phyloP scores from a whole-genome alignment of 495 filamentous ascomycete species.

The Lentithecium fluviatile region DNA sequence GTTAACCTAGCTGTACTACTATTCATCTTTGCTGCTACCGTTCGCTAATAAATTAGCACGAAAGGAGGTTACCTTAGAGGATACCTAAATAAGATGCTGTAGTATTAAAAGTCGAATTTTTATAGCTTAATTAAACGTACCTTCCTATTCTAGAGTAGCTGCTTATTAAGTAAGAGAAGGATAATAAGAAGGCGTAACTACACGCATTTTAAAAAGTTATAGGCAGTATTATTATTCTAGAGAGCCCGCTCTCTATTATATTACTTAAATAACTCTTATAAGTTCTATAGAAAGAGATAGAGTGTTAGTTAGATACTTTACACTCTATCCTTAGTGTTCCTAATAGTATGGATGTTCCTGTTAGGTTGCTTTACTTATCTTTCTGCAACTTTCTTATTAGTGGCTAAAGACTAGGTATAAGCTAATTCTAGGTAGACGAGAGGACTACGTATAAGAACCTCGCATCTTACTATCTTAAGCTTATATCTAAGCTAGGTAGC shows the following conservation, averaged over 20 bases:
- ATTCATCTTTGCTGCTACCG: conserved; percentile 27
- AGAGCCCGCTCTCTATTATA: conserved; percentile 39
- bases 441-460: conserved; percentile 41
- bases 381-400: conserved; percentile 55
- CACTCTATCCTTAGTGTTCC: conserved; percentile 45
- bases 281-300: conserved; percentile 21
- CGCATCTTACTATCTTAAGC: conserved; percentile 40
- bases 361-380: conserved; percentile 50
- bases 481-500: conserved; percentile 34
- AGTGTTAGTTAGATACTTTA: conserved; percentile 35
- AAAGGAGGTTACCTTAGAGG: conserved; percentile 18
- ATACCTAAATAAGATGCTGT: conserved; percentile 21
- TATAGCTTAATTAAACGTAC: conserved; percentile 31
- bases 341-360: conserved; percentile 33
- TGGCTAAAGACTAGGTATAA: conserved; percentile 6
- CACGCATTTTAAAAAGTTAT: conserved; percentile 37
- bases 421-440: conserved; percentile 48
- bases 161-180: conserved; percentile 22
- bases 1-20: conserved; percentile 44
- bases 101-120: conserved; percentile 23
- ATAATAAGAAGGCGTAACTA: conserved; percentile 21
- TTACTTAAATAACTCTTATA: conserved; percentile 37
- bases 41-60: conserved; percentile 21
- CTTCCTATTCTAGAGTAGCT: conserved; percentile 34
- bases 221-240: conserved; percentile 39